phyloP scores from a whole-genome alignment of 441 rosid species.

The Erodium moschatum region DNA sequence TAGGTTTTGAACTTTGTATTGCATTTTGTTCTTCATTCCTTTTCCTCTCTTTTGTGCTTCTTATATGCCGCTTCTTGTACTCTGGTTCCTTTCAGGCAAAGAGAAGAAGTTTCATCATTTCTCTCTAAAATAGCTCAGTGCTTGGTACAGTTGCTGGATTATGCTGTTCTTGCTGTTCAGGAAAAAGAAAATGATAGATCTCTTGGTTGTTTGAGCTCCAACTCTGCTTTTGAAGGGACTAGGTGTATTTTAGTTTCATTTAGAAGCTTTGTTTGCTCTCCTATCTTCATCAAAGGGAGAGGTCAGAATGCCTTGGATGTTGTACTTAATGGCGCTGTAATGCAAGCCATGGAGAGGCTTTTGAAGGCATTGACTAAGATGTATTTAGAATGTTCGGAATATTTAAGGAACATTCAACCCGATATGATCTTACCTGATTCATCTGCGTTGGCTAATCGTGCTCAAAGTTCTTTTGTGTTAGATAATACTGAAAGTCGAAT shows the following conservation, averaged over 20 bases:
- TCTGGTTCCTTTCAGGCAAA: constrained; percentile 40
- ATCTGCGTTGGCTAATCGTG: constrained; percentile 34
- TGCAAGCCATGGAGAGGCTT: constrained; percentile 56
- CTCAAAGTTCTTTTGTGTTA: constrained; percentile 24
- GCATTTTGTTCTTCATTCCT: neutral
- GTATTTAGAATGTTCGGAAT: constrained; percentile 47
- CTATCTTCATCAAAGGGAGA: constrained; percentile 41
- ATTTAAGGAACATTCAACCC: constrained; percentile 32
- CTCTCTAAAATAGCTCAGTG: constrained; percentile 44
- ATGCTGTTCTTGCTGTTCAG: constrained; percentile 39
- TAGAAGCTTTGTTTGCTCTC: constrained; percentile 53
- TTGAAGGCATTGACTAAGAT: constrained; percentile 48
- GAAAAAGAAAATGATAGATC: constrained; percentile 40
- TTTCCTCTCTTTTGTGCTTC: constrained; percentile 3
- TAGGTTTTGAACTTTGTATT: neutral
- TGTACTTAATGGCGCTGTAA: constrained; percentile 33
- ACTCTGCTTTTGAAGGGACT: constrained; percentile 36
- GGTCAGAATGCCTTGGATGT: constrained; percentile 35
- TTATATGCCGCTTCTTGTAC: constrained; percentile 13
- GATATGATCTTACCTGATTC: constrained; percentile 27
- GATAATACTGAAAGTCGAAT: constrained; percentile 41
- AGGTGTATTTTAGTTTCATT: constrained; percentile 49
- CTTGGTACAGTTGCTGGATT: constrained; percentile 54
- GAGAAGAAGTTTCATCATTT: constrained; percentile 48
- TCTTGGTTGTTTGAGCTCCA: constrained; percentile 43